These are phyloP conservation scores for Drechslera avenae DNA, from an alignment of 2,329 filamentous ascomycete species.

Conservation along the genomic window DNA sequence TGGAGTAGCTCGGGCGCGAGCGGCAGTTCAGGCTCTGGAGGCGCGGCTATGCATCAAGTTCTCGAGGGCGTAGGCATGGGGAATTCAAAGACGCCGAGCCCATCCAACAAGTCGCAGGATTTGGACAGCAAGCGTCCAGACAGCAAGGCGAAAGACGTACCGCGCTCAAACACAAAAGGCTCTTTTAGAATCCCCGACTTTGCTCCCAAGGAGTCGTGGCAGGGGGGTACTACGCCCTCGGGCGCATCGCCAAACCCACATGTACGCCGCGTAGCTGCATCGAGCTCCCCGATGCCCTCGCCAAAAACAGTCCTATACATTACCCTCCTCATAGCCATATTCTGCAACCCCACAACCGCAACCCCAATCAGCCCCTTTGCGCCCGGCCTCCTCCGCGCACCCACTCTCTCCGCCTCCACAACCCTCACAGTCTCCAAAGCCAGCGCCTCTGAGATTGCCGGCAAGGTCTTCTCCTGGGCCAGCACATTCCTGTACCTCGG, in stretches of 20 bases:
- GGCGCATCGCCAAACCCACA: slow-evolving; percentile 35
- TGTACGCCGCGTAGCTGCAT: slow-evolving; percentile 42
- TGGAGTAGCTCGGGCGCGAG: slow-evolving; percentile 25
- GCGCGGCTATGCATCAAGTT: slow-evolving; percentile 39
- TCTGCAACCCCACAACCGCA: slow-evolving; percentile 46
- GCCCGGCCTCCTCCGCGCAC: slow-evolving; percentile 20
- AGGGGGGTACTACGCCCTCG: slow-evolving; percentile 20
- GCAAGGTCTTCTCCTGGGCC: slow-evolving; percentile 51
- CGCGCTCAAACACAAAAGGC: slow-evolving; percentile 40
- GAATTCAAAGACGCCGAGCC: slow-evolving; percentile 14
- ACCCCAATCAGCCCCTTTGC: slow-evolving; percentile 33
- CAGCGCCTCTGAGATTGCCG: slow-evolving; percentile 45
- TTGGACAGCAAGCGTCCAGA: slow-evolving; percentile 6
- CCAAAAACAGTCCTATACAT: slow-evolving; percentile 55
- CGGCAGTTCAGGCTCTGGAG: slow-evolving; percentile 19
- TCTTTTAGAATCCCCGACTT: slow-evolving; percentile 48
- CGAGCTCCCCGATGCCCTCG: slow-evolving; percentile 52
- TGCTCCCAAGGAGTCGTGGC: slow-evolving; percentile 36
- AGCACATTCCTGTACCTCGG: slow-evolving; percentile 50
- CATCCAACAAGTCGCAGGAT: slow-evolving; percentile 8
- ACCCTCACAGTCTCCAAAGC: slow-evolving; percentile 9
- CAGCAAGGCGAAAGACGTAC: slow-evolving; percentile 28
- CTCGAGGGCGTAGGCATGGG: slow-evolving; percentile 26
- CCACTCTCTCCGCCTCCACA: slow-evolving; percentile 19
- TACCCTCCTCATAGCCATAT: slow-evolving; percentile 52